These are phyloP conservation scores for Aspergillus clavatus DNA, from an alignment of 2,329 filamentous ascomycete species.

Conservation along the genomic window DNA sequence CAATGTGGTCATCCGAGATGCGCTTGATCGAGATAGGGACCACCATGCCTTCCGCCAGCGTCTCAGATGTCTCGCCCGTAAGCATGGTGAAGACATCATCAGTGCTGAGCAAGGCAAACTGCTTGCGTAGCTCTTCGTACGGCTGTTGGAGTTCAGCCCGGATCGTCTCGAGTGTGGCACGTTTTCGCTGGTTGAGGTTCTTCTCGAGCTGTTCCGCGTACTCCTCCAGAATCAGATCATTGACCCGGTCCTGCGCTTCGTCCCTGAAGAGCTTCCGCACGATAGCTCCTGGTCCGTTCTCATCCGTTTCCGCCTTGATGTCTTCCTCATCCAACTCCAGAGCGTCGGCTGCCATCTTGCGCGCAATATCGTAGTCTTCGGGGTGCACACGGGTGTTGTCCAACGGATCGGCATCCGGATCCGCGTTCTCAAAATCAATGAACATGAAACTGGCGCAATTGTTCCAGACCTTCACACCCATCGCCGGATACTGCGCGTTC, in stretches of 20 bases:
- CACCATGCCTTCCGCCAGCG: conserved; percentile 84
- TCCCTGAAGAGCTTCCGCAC: conserved; percentile 94
- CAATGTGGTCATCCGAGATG: conserved; percentile 86
- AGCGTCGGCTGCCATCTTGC: conserved; percentile 97
- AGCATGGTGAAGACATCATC: conserved; percentile 94
- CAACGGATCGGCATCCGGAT: conserved; percentile 78
- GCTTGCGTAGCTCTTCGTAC: conserved; percentile 87
- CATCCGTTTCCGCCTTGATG: conserved; percentile 87
- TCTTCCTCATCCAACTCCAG: conserved; percentile 96
- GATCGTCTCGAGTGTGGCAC: conserved; percentile 92
- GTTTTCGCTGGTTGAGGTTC: conserved; percentile 90
- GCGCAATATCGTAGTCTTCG: conserved; percentile 95
- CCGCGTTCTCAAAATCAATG: conserved; percentile 80
- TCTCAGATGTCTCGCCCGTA: conserved; percentile 84
- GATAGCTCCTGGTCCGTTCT: conserved; percentile 83
- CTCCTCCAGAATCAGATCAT: conserved; percentile 92
- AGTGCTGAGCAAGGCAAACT: conserved; percentile 64
- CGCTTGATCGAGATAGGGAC: conserved; percentile 83
- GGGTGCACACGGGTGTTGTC: conserved; percentile 97
- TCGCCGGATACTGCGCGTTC: conserved; percentile 73
- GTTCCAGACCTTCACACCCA: conserved; percentile 87
- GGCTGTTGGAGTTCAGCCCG: conserved; percentile 86
- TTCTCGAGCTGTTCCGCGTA: conserved; percentile 93
- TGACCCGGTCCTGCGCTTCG: conserved; percentile 88
- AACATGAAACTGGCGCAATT: conserved; percentile 96